A percentile compares a stretch with the other conserved stretches of the same genome.
Conservation (phyloP, 768 basidiomycete genomes). For the Tricholoma matsutake region DNA sequence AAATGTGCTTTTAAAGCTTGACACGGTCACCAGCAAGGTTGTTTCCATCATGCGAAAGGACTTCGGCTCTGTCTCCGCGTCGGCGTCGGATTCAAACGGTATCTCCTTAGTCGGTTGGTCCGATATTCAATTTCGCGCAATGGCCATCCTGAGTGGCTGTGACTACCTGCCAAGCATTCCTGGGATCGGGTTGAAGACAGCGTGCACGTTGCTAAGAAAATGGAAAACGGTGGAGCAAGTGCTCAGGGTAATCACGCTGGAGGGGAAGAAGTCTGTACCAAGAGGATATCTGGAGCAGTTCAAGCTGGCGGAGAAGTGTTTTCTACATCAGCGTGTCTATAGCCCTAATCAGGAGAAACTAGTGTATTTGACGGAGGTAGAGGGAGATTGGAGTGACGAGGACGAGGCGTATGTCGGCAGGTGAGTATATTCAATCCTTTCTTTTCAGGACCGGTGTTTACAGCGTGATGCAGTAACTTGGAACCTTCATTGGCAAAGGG, state of each 20-base stretch:
- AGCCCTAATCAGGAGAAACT: conserved; percentile 65
- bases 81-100: conserved; percentile 46
- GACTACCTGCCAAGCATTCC: conserved; percentile 90
- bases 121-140: conserved; percentile 84
- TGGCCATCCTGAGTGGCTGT: conserved; percentile 92
- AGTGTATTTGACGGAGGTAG: conserved; percentile 67
- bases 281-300: conserved; percentile 72
- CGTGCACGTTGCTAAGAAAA: conserved; percentile 76
- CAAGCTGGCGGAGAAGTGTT: conserved; percentile 83
- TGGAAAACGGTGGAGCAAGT: conserved; percentile 86
- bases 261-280: conserved; percentile 84
- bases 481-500: conserved; percentile 60
- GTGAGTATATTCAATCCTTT: conserved; percentile 37
- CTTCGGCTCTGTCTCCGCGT: conserved; percentile 56
- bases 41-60: conserved; percentile 62
- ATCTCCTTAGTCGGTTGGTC: conserved; percentile 88
- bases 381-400: conserved; percentile 52
- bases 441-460: conserved; percentile 1
- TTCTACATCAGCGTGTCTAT: conserved; percentile 90
- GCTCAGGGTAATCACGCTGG: conserved; percentile 67
- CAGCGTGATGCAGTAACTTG: conserved; percentile 48
- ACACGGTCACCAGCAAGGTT: conserved; percentile 61
- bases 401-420: conserved; percentile 71
- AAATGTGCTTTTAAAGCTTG: conserved; percentile 92
- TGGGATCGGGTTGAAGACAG: conserved; percentile 93